Percentiles rank a stretch among this genome's conserved stretches.
Conservation (phyloP, 257 asterid genomes). For the Petunia axillaris region DNA sequence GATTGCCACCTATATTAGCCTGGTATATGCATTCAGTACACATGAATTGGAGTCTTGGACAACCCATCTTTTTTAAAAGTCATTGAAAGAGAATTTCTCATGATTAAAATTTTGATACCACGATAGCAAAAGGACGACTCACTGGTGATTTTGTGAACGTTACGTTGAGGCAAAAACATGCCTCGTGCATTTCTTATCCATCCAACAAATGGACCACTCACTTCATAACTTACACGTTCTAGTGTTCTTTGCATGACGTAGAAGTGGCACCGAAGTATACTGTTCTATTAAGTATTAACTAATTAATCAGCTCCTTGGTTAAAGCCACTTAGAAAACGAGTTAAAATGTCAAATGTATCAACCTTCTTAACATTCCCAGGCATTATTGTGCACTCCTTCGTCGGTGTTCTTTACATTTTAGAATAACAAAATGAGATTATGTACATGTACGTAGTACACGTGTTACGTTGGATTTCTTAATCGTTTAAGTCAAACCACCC, state of each 20-base stretch:
- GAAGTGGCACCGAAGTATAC: no score
- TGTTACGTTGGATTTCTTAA: no score
- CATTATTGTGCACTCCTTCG: background rate
- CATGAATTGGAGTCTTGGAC: conserved; percentile 6
- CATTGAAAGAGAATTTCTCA: background rate
- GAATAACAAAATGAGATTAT: background rate
- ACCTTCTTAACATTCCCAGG: conserved; percentile 4
- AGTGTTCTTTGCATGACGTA: background rate
- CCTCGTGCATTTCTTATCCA: conserved; percentile 33
- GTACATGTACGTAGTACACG: background rate
- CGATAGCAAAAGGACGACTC: background rate
- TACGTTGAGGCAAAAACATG: conserved; percentile 32
- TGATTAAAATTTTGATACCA: background rate
- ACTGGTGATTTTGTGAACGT: conserved; percentile 35
- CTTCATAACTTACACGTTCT: conserved; percentile 15
- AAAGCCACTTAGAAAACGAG: background rate
- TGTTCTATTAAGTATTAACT: no score
- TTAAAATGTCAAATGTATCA: background rate
- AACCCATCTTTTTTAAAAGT: conserved; percentile 8
- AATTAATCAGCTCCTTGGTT: background rate
- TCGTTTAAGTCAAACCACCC: no score
- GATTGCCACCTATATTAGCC: conserved; percentile 24
- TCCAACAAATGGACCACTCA: conserved; percentile 38
- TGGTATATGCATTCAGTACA: background rate
- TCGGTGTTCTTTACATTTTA: background rate